A percentile compares a stretch with the other conserved stretches of the same genome.
These are phyloP conservation scores for Dryas alaskensis DNA, from an alignment of 306 rosid genomes.

Conservation along the genomic window DNA sequence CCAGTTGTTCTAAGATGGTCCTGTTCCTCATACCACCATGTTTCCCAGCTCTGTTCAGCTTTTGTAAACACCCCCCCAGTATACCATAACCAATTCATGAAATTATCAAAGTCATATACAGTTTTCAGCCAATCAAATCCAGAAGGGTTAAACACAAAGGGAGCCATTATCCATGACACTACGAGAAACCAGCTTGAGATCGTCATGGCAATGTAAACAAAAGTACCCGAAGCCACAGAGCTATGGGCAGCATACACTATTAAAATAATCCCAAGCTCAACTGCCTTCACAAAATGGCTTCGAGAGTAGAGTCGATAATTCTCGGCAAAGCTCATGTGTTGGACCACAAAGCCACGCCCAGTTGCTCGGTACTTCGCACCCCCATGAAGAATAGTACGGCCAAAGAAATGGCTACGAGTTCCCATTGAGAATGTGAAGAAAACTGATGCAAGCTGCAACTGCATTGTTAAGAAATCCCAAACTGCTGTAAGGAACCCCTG, in stretches of 20 bases:
- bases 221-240: slow-evolving; percentile 44
- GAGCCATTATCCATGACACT: slow-evolving; percentile 87
- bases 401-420: slow-evolving; percentile 79
- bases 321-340: slow-evolving; percentile 87
- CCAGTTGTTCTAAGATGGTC: slow-evolving; percentile 89
- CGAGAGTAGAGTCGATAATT: slow-evolving; percentile 83
- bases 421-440: slow-evolving; percentile 88
- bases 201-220: slow-evolving; percentile 65
- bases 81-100: slow-evolving; percentile 78
- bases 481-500: slow-evolving; percentile 86
- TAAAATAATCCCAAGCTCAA: slow-evolving; percentile 86
- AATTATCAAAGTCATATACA: slow-evolving; percentile 85
- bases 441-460: slow-evolving; percentile 73
- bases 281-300: slow-evolving; percentile 90
- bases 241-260: slow-evolving; percentile 73
- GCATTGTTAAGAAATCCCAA: slow-evolving; percentile 92
- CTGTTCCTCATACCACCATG: slow-evolving; percentile 96
- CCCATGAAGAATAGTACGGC: slow-evolving; percentile 91
- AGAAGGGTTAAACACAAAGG: slow-evolving; percentile 87
- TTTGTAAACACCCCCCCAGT: slow-evolving; percentile 65
- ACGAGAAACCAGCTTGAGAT: slow-evolving; percentile 92
- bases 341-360: slow-evolving; percentile 96
- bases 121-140: slow-evolving; percentile 98
- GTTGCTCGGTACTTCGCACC: slow-evolving; percentile 97
- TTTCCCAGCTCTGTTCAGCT: slow-evolving; percentile 86